Base-by-base conservation (phyloP, 148 eudicot species). In the Rhododendron mucronatum region DNA sequence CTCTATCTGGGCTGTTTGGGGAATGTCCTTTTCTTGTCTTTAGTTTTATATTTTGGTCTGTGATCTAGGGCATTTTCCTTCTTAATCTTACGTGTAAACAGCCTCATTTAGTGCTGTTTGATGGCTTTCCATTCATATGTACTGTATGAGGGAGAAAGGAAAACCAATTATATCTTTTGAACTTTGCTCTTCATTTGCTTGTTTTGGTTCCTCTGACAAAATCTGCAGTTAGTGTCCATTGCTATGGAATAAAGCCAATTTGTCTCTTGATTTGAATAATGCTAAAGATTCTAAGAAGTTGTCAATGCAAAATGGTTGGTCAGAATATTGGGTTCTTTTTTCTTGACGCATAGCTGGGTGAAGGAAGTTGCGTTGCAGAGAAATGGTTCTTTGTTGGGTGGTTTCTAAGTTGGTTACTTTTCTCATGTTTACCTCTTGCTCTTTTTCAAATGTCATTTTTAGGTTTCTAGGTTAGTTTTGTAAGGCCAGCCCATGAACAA, bases 191-290 rank as follows among this genome's bases (percentile, higher is more conserved):
- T 7, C 74, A 82, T 82, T 76, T 23, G 50, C 82, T 92, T 90
- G 94, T 87, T 92, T 91, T 91, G 90, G 92, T 83, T 84, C 88
- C 85, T 86, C 88, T 71, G 73, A 73, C 48, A 16, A 44, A 82
- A 61, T 63, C 77, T 33, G 37, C 45, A 51, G 74, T 21, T 80
- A 80, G 57, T 81, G 80, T 86, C 28, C 26, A 71, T 86, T 81
- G 57, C 86, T 0, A 39, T 61, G 39, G 80, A 81, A 86, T 78
- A 37, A 47, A 69, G 51, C 48, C 71, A 51, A 74, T 55, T 55
- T 75, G 57, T 82, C 73, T 86, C 11, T 51, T 75, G 79, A 45
- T 59, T 87, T 45, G 61, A 61, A 8, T 23, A 8, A 26, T 23
- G 69, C 5, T n/a, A 79, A 23, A 76, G 53, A n/a, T 69, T 87